Evolutionary conservation across 106 monocot species (phyloP), one percentile per base, ranked within the genome.

Genomic region (Dioscorea alata): DNA sequence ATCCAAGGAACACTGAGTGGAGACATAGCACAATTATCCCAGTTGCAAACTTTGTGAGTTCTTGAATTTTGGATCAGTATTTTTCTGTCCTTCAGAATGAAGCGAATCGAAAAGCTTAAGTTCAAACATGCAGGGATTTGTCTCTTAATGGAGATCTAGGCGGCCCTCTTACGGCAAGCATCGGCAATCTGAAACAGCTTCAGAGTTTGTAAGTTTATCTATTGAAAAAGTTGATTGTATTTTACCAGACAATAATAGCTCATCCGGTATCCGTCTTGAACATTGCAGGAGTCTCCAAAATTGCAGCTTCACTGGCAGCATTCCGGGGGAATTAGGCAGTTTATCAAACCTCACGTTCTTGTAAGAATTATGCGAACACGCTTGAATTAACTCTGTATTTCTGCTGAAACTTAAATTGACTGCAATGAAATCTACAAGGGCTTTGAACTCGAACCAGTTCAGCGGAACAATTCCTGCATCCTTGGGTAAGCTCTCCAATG

Each of bases 271-370:
- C 42, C 42, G 2, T 10, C 42, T 42, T 5, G 10, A 42, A 42
- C 42, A 42, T 42, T 42, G 42, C 34, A 94, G 94, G 80, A 87
- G 73, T 58, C 50, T 94, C 73, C 34, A 81, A n/a, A 73, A 75
- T 20, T 94, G 94, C 78, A 81, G 80, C 58, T 87, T 94, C 73
- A 74, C 6, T 24, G 94, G 89, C 33, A 57, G 16, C 71, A 82
- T 94, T 33, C 94, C 94, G 58, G 4, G 13, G 8, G 82, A 82
- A 71, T 32, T 94, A n/a, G 90, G 94, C 50, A 78, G 73, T 71
- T 73, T 90, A 25, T n/a, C 69, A 18, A 59, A 70, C 0, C 80
- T 94, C 20, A 50, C 49, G 0, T 83, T 71, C 78, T 56, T 94
- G 94, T 94, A 79, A 81, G 82, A 13, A 54, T 18, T 4, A 18